Evolutionary conservation across 2,329 filamentous ascomycete species (phyloP), one percentile per base, ranked within the genome.

Genomic region (Colletotrichum musae): DNA sequence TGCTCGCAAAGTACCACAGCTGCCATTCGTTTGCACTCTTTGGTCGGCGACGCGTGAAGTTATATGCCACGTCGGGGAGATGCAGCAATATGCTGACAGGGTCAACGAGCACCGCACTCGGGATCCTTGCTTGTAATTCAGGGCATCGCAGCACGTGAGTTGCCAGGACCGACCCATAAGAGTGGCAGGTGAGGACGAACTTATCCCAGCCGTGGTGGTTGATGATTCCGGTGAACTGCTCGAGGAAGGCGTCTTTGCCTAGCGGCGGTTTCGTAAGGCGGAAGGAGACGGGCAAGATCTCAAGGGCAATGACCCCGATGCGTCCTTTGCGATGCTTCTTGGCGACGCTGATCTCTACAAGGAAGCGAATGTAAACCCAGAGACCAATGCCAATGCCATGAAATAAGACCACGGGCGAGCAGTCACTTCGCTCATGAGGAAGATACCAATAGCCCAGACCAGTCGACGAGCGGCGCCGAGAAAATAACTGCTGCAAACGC

Each of bases 381-480:
- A 93, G 83, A 0, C 91, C 91, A 65, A 93, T 85, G 39, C 91
- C 91, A 61, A 93, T 92, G 24, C 92, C 92, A 73, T 93, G 92
- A 54, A 93, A 83, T 78, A 92, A 93, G 5, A 93, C 77, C 5
- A 93, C 78, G 0, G 91, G 92, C 0, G 87, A 79, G 47, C 82
- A 82, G 2, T 80, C 84, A 64, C 83, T 84, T 2, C 87, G 87
- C 0, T 81, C 87, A 74, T 93, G 91, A 10, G 88, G 88, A 2
- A 87, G 86, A 72, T 91, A 82, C 89, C 90, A 93, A 80, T 93
- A 93, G 69, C 86, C 85, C 6, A 92, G 71, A 12, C 80, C 78
- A 90, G 85, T 2, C 85, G 86, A 5, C 90, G 91, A 65, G 92
- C 88, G 16, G 90, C 82, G 16, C 80, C 77, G 26, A 82, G 74